Conservation (phyloP, 2,329 filamentous ascomycete species). For the Fusarium nisikadoi region DNA sequence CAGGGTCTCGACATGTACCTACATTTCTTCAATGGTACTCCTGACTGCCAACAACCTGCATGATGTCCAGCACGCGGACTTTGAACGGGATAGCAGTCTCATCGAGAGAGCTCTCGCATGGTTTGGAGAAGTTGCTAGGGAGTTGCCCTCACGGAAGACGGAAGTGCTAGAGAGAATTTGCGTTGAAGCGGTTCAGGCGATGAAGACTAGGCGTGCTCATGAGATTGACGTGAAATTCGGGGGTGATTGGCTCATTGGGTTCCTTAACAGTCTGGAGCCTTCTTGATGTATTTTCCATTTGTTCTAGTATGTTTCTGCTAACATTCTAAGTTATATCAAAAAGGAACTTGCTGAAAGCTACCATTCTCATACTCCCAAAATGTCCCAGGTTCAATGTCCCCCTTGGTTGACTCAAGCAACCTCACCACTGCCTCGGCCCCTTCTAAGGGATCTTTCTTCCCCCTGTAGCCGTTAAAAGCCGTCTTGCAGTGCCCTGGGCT, state of each 20-base stretch:
- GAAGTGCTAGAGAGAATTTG: not conserved
- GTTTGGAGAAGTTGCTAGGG: not conserved
- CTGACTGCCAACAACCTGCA: not conserved
- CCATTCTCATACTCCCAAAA: constrained; percentile 15
- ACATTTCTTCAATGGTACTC: not conserved
- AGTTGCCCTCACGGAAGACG: not conserved
- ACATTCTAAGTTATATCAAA: not conserved
- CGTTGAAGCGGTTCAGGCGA: not conserved
- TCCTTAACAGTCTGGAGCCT: not conserved
- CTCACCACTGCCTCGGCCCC: constrained; percentile 3
- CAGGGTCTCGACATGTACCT: constrained; percentile 9
- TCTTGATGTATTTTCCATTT: not conserved
- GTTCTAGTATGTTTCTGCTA: fast-evolving
- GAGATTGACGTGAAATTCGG: not conserved
- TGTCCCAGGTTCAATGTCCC: not conserved
- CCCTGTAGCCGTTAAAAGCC: constrained; percentile 8
- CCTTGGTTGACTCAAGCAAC: not conserved
- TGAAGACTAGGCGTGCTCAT: not conserved
- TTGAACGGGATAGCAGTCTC: not conserved
- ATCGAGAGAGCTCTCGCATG: not conserved
- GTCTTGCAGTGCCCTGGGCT: constrained; percentile 17
- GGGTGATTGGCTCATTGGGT: not conserved
- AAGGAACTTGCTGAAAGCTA: not conserved
- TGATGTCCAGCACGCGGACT: not conserved
- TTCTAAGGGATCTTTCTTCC: not conserved